Conservation (phyloP, 2,329 filamentous ascomycete genomes). For the Fusarium sp. region DNA sequence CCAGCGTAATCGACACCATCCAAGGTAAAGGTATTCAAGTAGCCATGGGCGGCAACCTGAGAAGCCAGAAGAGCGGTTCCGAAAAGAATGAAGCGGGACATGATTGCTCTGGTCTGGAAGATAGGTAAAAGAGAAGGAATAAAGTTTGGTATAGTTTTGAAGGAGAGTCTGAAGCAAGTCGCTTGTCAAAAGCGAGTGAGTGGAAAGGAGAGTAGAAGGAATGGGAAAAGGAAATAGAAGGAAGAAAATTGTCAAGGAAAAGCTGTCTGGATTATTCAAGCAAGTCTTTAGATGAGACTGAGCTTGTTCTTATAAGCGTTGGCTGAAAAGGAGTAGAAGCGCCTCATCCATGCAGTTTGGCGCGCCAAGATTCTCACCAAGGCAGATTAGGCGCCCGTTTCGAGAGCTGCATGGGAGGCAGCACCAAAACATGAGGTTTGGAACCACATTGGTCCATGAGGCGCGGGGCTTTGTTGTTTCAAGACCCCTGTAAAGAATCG, state of each 20-base stretch:
- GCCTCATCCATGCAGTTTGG: neutral
- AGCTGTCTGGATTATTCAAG: neutral
- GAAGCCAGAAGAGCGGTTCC: conserved; percentile 28
- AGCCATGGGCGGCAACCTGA: conserved; percentile 42
- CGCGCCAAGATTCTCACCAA: neutral
- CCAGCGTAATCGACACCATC: conserved; percentile 53
- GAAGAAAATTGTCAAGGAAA: neutral
- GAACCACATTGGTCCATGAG: neutral
- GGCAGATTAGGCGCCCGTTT: conserved; percentile 6
- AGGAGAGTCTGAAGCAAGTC: neutral
- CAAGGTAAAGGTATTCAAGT: conserved; percentile 38
- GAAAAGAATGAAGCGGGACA: conserved; percentile 28
- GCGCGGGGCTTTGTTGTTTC: neutral
- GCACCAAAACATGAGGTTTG: neutral
- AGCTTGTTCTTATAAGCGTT: neutral
- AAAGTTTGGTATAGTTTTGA: neutral
- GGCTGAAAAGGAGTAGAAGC: neutral
- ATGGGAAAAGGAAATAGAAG: neutral
- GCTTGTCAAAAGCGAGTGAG: conserved; percentile 24
- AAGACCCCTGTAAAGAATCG: conserved; percentile 2
- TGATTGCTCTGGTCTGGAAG: conserved; percentile 2
- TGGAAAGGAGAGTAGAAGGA: neutral
- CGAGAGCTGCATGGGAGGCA: neutral
- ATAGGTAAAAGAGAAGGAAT: neutral
- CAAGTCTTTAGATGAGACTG: neutral